Base-by-base conservation (phyloP, 768 basidiomycete species). In the Asterophora parasitica region DNA sequence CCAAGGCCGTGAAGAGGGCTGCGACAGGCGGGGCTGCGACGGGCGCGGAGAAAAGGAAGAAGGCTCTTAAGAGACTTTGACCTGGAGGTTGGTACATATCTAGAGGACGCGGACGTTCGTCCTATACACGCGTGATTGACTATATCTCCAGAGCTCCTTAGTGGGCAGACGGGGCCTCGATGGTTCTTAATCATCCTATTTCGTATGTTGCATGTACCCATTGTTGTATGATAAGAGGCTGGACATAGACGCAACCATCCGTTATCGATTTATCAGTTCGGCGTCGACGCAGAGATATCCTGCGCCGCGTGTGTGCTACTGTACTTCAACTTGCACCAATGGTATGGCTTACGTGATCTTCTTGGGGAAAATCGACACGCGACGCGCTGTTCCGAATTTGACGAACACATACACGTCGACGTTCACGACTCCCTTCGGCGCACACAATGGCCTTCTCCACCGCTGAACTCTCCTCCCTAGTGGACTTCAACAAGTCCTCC, bases 21-120 rank as follows among this genome's bases (percentile, higher is more conserved):
- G 80, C 84, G 1, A 76, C 81, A 0, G 74, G 75, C 1, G 69
- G 67, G 9, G 72, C 64, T 0, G 61, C 68, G 4, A 75, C 73
- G 2, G 81, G 81, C 1, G 80, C 78, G 3, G 88, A 90, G 67
- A 92, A 92, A 71, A 74, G 90, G 64, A 92, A 92, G 77, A 92
- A 91, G 73, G 90, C 89, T 4, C 67, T 92, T 56, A 92, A 88
- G 67, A 74, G 89, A 53, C 66, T 92, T 64, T 92, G 53, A 66
- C 45, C 42, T 39, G 23, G 23, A 23, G 23, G 23, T 23, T 23
- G 10, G 16, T 26, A 27, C 38, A 23, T 13, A 13, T n/a, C 8
- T 13, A 7, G 23, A 15, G 13, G 7, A 27, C 12, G 16, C 15
- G 28, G 42, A 20, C 9, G 4, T 7, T 42, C 2, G 30, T 42